Base-by-base conservation (phyloP, 1,284 basidiomycete species). In the Pseudozyma tsukubaensis region DNA sequence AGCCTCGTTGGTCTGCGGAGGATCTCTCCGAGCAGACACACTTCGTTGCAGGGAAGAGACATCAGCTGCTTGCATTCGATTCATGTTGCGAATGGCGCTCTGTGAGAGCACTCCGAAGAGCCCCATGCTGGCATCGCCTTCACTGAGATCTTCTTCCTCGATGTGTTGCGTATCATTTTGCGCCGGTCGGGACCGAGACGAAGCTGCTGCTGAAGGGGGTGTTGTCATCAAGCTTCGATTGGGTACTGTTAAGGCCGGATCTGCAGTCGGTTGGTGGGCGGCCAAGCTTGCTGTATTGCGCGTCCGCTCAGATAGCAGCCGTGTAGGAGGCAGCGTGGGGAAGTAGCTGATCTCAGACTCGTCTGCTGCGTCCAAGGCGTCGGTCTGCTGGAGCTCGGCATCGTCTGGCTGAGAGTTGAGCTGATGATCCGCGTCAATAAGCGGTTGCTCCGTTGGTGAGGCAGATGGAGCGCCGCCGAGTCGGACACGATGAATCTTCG, bases 321-420 rank as follows among this genome's bases (percentile, higher is more conserved):
- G 50, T 4, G 36, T n/a, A 10, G 57, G 67, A 32, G 35, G 56
- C 4, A 70, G 61, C 44, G 67, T 70, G 35, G 67, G 67, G 48
- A 70, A 70, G 57, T 50, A 64, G 57, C 57, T 70, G 44, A 70
- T 70, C 50, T 70, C 67, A 37, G 67, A 64, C 19, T 64, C 67
- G 40, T 70, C 60, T 9, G 67, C 57, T n/a, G 24, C 44, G 13
- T 58, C 36, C 2, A 37, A 35, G 12, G 3, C 18, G 18, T 24
- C 45, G 16, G 35, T 34, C 4, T 49, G 18, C 24, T 18, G 12
- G 8, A 21, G 18, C 14, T 59, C 52, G 6, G 19, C 58, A 10
- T 49, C 53, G 21, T 59, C 52, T 6, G 57, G 67, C 21, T 57
- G 67, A n/a, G 60, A 57, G 24, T 59, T 70, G 49, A 56, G 52